A percentile compares a stretch with the other conserved stretches of the same genome.
These are phyloP conservation scores for Alternaria sp. DNA, from an alignment of 2,329 filamentous ascomycete genomes.

Conservation along the genomic window DNA sequence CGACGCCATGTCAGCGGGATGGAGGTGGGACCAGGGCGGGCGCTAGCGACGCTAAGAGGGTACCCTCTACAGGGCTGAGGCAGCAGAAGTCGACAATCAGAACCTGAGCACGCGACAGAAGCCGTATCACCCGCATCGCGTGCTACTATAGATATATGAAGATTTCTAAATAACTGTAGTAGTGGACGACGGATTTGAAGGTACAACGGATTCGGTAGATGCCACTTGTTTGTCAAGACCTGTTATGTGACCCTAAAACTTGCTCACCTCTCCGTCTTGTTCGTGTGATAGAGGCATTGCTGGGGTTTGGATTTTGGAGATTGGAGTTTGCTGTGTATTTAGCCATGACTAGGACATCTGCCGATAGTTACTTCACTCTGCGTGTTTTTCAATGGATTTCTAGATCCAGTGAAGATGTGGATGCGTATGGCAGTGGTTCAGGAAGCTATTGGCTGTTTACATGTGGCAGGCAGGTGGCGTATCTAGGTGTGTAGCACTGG, in stretches of 20 bases:
- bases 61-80: neutral
- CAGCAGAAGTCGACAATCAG: neutral
- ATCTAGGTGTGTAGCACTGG: neutral
- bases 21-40: constrained; percentile 13
- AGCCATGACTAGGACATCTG: neutral
- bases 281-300: neutral
- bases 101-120: constrained; percentile 3
- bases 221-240: neutral
- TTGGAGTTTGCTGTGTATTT: neutral
- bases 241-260: neutral
- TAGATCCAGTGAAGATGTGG: neutral
- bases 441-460: neutral
- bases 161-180: neutral
- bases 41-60: constrained; percentile 5
- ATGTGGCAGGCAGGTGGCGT: neutral
- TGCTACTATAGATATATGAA: neutral
- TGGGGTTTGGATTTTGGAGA: too few relatives aligned
- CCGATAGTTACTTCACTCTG: neutral
- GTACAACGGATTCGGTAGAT: neutral
- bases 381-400: neutral
- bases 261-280: neutral
- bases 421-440: neutral
- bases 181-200: neutral
- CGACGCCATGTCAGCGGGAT: constrained; percentile 9
- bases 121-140: neutral